phyloP scores from a whole-genome alignment of 2,329 filamentous ascomycete species.

The Pezicula radicicola region DNA sequence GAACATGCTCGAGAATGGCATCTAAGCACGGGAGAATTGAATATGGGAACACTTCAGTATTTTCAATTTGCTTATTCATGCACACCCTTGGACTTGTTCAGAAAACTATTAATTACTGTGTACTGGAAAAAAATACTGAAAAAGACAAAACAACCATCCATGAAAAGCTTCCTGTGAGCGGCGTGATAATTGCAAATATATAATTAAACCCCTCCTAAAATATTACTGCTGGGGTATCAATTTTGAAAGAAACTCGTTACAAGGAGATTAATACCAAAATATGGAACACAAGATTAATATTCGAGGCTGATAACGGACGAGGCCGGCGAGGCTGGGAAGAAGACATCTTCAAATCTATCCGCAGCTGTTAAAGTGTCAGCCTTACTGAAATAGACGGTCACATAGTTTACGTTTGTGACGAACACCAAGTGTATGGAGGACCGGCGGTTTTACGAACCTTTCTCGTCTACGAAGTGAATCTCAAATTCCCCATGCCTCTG shows the following conservation, averaged over 20 bases:
- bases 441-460: slow-evolving; percentile 16
- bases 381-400: neutral
- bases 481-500: slow-evolving; percentile 32
- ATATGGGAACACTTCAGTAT: no score
- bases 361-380: slow-evolving; percentile 13
- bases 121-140: no score
- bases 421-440: neutral
- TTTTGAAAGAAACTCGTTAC: neutral
- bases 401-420: neutral
- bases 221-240: no score
- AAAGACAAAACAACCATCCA: no score
- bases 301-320: neutral
- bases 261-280: neutral
- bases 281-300: neutral
- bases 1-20: no score
- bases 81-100: no score
- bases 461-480: slow-evolving; percentile 23
- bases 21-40: no score
- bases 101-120: no score
- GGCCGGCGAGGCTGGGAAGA: neutral
- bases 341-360: slow-evolving; percentile 19
- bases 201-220: no score
- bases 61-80: no score
- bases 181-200: no score
- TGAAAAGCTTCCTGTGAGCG: no score